Percentiles rank a stretch among this genome's conserved stretches.
Conservation (phyloP, 2,329 filamentous ascomycete genomes). For the Rutstroemia sp. region DNA sequence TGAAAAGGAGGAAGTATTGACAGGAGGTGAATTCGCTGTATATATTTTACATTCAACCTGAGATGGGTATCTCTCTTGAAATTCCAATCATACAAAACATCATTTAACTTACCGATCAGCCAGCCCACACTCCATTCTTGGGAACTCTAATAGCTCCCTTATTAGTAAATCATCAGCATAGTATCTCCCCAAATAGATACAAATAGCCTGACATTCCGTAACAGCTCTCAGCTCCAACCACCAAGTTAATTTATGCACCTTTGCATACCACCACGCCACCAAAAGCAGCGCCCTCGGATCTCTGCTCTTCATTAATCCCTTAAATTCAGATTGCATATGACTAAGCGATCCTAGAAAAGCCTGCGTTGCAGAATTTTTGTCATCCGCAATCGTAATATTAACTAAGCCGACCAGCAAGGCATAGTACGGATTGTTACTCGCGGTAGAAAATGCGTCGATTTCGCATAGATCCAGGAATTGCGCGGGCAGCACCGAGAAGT, state of each 20-base stretch:
- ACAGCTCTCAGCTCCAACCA: constrained; percentile 39
- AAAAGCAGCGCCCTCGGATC: constrained; percentile 47
- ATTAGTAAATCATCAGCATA: constrained; percentile 16
- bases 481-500: not conserved
- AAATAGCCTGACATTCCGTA: constrained; percentile 44
- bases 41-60: too few species aligned
- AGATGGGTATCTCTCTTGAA: too few species aligned
- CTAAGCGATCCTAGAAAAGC: constrained; percentile 42
- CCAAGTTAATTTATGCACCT: constrained; percentile 38
- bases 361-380: constrained; percentile 34
- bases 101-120: not conserved
- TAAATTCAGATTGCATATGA: constrained; percentile 38
- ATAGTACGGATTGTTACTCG: constrained; percentile 14
- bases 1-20: too few species aligned
- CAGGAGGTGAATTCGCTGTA: too few species aligned
- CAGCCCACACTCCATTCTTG: constrained; percentile 8
- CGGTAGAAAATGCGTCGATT: constrained; percentile 7
- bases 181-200: constrained; percentile 33
- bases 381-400: constrained; percentile 10
- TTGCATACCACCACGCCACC: constrained; percentile 49
- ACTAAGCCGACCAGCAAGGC: constrained; percentile 1
- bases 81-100: too few species aligned
- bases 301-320: constrained; percentile 38
- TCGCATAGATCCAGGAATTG: constrained; percentile 14
- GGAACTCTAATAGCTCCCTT: constrained; percentile 11